Evolutionary conservation across 2,329 filamentous ascomycete genomes (phyloP), one percentile per base, ranked within the genome.

Genomic region (Colletotrichum chlorophyti): DNA sequence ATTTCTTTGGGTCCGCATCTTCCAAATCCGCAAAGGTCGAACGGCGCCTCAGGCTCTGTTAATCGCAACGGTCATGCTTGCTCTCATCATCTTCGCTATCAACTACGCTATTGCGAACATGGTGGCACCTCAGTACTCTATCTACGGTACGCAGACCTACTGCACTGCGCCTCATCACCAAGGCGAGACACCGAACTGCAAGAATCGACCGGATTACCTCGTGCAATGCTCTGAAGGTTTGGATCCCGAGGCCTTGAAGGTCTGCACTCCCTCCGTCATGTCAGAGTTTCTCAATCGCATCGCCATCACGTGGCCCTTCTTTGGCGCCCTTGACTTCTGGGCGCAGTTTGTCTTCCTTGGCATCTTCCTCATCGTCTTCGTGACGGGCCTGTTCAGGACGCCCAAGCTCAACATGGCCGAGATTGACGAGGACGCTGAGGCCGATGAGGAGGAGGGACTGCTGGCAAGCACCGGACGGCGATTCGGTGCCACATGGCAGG

Each of bases 51-150:
- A 98, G 72, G 95, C 94, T 2, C 82, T 99, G 6, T 85, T 99
- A 51, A 87, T 97, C 70, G 91, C 92, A 2, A 97, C 94, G 0
- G 91, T 96, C 10, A 87, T 99, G 79, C 82, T 99, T 42, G 94
- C 92, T 0, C 83, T 98, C 63, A 94, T 96, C 64, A 91, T 91
- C 2, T 79, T 99, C 38, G 95, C 91, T 29, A 89, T 96, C 73
- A 97, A 98, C 77, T 99, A 98, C 73, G 87, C 91, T 8, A 80
- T 98, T 37, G 90, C 91, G 55, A 97, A 96, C 89, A 82, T 98
- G 62, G 87, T 97, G n/a, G 95, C 93, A 6, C 95, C 95, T 2
- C 93, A 98, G 70, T 99, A 99, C 71, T 87, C 94, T 42, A 96
- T 90, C 52, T 99, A 92, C 70, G 95, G 95, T 46, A 92, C 93